Evolutionary conservation across 345 rosid species (phyloP).

Genomic region (Clausena lansium): DNA sequence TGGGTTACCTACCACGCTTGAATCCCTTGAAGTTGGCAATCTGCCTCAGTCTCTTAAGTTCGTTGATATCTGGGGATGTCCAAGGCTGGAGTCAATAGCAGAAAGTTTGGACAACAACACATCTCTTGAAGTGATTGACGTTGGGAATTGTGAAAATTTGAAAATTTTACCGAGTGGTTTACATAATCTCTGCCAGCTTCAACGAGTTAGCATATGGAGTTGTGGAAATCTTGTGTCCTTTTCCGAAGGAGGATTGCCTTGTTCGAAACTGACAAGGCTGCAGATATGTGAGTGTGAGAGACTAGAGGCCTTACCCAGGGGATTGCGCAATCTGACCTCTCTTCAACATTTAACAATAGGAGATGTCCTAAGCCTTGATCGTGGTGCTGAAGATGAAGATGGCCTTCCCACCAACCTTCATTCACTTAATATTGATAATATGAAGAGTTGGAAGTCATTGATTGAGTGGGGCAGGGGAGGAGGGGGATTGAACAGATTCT

Average conservation of each 20-base stretch:
- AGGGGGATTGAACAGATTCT: constrained; percentile 30
- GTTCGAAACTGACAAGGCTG: neutral
- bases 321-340: constrained; percentile 2
- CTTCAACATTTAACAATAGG: neutral
- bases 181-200: constrained; percentile 2
- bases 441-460: neutral
- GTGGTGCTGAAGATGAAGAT: neutral
- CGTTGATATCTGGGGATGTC: neutral
- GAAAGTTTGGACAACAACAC: neutral
- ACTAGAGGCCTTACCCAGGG: constrained; percentile 1
- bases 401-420: constrained; percentile 12
- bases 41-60: neutral
- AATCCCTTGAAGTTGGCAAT: neutral
- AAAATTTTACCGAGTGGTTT: neutral
- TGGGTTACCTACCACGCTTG: neutral
- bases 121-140: neutral
- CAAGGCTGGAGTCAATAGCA: neutral
- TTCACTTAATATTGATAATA: neutral
- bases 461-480: constrained; percentile 16
- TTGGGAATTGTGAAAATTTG: neutral
- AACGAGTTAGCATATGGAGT: no score
- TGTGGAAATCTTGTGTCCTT: constrained; percentile 3
- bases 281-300: neutral
- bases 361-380: neutral
- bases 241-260: neutral